Percentiles rank a stretch among this genome's conserved stretches.
Conservation (phyloP, 2,329 filamentous ascomycete genomes). For the Diaporthe helianthi region DNA sequence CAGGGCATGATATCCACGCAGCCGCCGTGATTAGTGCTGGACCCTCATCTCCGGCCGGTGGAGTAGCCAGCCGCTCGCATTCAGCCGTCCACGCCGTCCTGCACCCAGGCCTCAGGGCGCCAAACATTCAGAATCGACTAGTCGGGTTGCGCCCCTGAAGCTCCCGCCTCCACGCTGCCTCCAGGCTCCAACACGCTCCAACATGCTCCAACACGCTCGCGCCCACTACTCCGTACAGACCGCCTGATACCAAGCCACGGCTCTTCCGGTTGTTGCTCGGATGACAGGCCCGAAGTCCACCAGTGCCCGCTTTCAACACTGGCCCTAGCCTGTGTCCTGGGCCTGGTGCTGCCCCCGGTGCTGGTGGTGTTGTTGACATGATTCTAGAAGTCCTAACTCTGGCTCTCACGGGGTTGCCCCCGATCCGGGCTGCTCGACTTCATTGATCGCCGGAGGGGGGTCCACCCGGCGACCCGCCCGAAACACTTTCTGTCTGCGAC, state of each 20-base stretch:
- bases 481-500: constrained; percentile 15
- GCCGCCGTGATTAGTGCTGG: constrained; percentile 29
- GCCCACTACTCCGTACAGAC: neutral
- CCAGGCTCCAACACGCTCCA: neutral
- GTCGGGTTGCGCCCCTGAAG: constrained; percentile 19
- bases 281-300: neutral
- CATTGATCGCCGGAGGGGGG: constrained; percentile 13
- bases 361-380: neutral
- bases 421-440: constrained; percentile 14
- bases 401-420: neutral
- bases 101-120: neutral
- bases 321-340: neutral
- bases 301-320: constrained; percentile 1
- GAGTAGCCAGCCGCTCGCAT: constrained; percentile 13
- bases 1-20: constrained; percentile 16
- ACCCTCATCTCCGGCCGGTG: constrained; percentile 34
- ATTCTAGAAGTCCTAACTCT: constrained; percentile 28
- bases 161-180: constrained; percentile 19
- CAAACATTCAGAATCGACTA: constrained; percentile 6
- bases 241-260: constrained; percentile 15
- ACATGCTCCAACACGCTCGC: neutral
- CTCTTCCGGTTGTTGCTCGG: neutral
- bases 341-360: neutral
- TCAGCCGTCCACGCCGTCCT: constrained; percentile 11
- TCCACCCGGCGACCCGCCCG: constrained; percentile 16